A percentile compares a stretch with the other conserved stretches of the same genome.
These are phyloP conservation scores for Solanum rostratum DNA, from an alignment of 257 asterid species.

Conservation along the genomic window DNA sequence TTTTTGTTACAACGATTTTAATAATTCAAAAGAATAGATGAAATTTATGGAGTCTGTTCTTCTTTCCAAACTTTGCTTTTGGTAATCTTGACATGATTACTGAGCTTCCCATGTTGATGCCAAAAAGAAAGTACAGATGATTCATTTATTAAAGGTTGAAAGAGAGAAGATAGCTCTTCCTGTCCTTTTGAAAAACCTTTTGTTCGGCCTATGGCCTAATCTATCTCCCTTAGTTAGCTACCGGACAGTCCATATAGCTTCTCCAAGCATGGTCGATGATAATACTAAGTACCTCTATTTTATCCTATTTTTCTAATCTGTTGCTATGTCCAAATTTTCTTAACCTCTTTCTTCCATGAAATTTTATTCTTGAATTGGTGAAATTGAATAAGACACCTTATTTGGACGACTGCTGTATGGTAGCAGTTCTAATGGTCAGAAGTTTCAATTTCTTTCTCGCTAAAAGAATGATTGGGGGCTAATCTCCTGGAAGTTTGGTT, in stretches of 20 bases:
- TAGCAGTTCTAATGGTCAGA: background rate
- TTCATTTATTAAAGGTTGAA: background rate
- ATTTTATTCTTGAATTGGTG: background rate
- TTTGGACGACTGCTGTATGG: background rate
- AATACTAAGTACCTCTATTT: background rate
- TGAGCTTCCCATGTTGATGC: background rate
- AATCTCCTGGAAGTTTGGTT: background rate
- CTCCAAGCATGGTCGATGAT: background rate
- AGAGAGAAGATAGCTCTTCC: background rate
- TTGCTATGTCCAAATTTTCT: background rate
- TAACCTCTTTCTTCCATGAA: background rate
- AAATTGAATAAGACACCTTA: background rate
- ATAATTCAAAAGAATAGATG: background rate
- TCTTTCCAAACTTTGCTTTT: background rate
- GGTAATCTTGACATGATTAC: background rate
- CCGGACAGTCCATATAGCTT: background rate
- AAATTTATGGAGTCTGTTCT: background rate
- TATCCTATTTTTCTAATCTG: background rate
- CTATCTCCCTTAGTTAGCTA: background rate
- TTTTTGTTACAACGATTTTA: background rate
- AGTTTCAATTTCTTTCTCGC: background rate
- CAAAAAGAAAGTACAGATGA: background rate
- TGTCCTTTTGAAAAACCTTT: background rate
- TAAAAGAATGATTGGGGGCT: background rate
- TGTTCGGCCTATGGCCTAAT: background rate